Conservation (phyloP, 2,329 filamentous ascomycete genomes). For the Clarireedia hainanense region DNA sequence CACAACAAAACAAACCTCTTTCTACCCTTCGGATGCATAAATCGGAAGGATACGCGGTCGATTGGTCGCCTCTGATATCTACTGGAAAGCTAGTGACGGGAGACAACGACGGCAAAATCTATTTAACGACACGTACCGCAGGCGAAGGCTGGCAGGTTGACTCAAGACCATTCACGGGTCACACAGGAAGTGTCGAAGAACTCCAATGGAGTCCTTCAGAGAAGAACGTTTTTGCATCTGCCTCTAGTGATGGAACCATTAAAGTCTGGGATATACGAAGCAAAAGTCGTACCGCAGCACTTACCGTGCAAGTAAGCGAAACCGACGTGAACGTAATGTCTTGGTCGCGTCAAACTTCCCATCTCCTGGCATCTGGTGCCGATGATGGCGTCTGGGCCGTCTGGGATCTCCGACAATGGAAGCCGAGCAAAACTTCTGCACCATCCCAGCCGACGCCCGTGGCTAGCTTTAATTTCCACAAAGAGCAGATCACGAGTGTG, state of each 20-base stretch:
- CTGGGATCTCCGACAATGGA: slow-evolving; percentile 96
- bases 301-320: slow-evolving; percentile 75
- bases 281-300: slow-evolving; percentile 80
- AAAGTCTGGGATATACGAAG: slow-evolving; percentile 93
- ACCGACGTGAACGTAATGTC: slow-evolving; percentile 94
- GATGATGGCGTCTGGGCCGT: slow-evolving; percentile 93
- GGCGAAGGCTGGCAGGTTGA: slow-evolving; percentile 88
- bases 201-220: slow-evolving; percentile 95
- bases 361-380: slow-evolving; percentile 84
- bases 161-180: slow-evolving; percentile 72
- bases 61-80: slow-evolving; percentile 81
- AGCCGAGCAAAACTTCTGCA: slow-evolving; percentile 46
- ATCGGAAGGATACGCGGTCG: slow-evolving; percentile 89
- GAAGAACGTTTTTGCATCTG: slow-evolving; percentile 87
- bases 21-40: slow-evolving; percentile 87
- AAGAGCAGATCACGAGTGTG: slow-evolving; percentile 89
- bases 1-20: slow-evolving; percentile 81
- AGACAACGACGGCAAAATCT: slow-evolving; percentile 86
- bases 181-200: slow-evolving; percentile 83
- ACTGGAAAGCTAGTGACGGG: slow-evolving; percentile 84
- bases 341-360: slow-evolving; percentile 82
- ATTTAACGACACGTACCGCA: slow-evolving; percentile 75
- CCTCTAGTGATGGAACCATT: slow-evolving; percentile 87
- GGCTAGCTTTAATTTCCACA: slow-evolving; percentile 92
- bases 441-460: slow-evolving; percentile 63